Percentiles rank a stretch among this genome's conserved stretches.
Evolutionary conservation across 257 asterid genomes (phyloP).

Genomic region (Craterostigma plantagineum): DNA sequence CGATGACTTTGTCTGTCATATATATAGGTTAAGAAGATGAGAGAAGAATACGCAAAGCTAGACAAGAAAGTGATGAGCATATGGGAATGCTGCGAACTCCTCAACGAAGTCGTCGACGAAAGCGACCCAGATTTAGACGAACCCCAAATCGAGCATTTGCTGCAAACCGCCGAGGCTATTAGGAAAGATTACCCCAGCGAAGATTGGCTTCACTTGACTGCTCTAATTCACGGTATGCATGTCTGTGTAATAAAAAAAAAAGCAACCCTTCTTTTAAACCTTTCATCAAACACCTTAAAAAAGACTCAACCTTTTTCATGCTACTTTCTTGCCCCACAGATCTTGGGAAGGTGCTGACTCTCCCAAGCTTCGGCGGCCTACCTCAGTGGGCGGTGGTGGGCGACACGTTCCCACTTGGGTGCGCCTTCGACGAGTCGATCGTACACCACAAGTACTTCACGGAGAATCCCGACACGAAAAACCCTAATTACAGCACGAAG

Average conservation of each 20-base stretch:
- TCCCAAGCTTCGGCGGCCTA: slow-evolving; percentile 9
- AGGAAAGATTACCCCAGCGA: slow-evolving; percentile 19
- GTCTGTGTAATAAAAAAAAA: too few relatives aligned
- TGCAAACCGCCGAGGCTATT: slow-evolving; percentile 24
- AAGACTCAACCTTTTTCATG: too few relatives aligned
- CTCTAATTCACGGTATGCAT: slow-evolving; percentile 22
- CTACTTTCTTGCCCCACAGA: too few relatives aligned
- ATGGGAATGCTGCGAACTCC: slow-evolving; percentile 26
- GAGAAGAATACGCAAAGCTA: slow-evolving; percentile 15
- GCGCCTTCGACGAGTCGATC: slow-evolving; percentile 25
- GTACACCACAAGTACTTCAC: slow-evolving; percentile 14
- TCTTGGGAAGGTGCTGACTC: slow-evolving; percentile 9
- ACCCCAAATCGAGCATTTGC: slow-evolving; percentile 23
- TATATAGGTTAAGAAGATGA: slow-evolving; percentile 20
- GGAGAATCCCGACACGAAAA: slow-evolving; percentile 1
- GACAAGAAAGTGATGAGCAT: slow-evolving; percentile 21
- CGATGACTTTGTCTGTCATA: background rate
- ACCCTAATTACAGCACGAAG: background rate
- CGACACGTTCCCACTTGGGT: slow-evolving; percentile 27
- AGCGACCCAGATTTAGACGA: slow-evolving; percentile 27
- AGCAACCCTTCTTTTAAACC: too few relatives aligned
- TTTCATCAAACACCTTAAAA: too few relatives aligned
- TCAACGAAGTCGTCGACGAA: slow-evolving; percentile 23
- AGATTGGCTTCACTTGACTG: slow-evolving; percentile 25
- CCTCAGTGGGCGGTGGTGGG: slow-evolving; percentile 9